These are phyloP conservation scores for Stentor coeruleus DNA, from an alignment of 73 alveolate species.

Conservation along the genomic window DNA sequence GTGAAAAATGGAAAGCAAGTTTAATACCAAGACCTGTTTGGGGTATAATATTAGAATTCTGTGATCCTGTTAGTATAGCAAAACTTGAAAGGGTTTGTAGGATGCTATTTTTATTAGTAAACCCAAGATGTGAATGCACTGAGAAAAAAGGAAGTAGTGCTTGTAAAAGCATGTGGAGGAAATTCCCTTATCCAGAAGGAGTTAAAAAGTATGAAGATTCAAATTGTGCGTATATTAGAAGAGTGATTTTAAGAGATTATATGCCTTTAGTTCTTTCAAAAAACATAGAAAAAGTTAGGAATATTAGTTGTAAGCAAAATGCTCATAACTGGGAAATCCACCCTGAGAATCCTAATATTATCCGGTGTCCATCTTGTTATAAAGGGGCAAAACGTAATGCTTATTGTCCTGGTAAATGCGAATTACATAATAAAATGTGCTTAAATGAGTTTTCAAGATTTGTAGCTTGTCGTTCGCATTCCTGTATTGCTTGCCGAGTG, in stretches of 20 bases:
- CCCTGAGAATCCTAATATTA: neutral
- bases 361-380: neutral
- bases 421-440: neutral
- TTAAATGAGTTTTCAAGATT: neutral
- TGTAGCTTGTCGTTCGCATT: neutral
- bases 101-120: neutral
- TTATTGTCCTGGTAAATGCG: neutral
- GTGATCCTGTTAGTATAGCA: neutral
- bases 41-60: neutral
- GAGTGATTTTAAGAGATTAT: neutral
- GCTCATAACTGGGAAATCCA: neutral
- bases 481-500: neutral
- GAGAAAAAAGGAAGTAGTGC: neutral
- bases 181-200: neutral
- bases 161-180: neutral
- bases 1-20: neutral
- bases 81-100: constrained; percentile 21
- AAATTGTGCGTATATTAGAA: neutral
- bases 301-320: neutral
- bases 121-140: constrained; percentile 15
- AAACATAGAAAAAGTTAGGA: neutral
- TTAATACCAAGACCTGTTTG: constrained; percentile 26
- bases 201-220: neutral
- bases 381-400: neutral
- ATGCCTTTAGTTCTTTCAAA: neutral